Base-by-base conservation (phyloP, 257 asterid genomes). In the Forsythia suspensa region DNA sequence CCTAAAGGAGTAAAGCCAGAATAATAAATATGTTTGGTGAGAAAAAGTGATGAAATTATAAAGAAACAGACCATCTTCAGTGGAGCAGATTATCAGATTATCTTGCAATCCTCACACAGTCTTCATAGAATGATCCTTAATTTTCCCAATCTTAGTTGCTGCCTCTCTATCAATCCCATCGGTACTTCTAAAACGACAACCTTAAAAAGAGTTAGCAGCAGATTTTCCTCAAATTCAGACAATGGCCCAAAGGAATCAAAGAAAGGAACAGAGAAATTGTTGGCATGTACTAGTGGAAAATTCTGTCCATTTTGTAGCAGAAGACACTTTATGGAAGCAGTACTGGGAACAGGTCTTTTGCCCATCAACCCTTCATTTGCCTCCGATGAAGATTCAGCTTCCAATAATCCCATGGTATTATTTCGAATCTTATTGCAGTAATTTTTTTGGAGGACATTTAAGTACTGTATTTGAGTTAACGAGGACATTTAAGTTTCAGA, bases 221-320 rank as follows among this genome's bases (percentile, higher is more conserved):
- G 16, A 10, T 8, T 15, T 59, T 68, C 43, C 72, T 77, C 90
- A 69, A n/a, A 8, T 41, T 21, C 82, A 74, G 48, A 61, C 42
- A 74, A 48, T 34, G 57, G 80, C 77, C 51, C 70, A 37, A 76
- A 76, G 48, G 74, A 69, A 70, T 74, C 85, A 42, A 85, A 69
- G 36, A 73, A 77, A 75, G 70, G 9, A 78, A 52, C 68, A 80
- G 78, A 40, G 59, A 80, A 70, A 71, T 75, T 70, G 75, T 12
- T n/a, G 18, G 61, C 61, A 4, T 44, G 82, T 82, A 76, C 52
- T n/a, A 75, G 79, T 73, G 74, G 74, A 66, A 69, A 72, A 70
- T 80, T 72, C 74, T 92, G 98, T 84, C 71, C 87, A 5, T 89
- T 91, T 70, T 87, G 88, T 71, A 76, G 76, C 34, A 87, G 97